phyloP scores from a whole-genome alignment of 73 alveolate genomes.

The Paramecium sonneborni region DNA sequence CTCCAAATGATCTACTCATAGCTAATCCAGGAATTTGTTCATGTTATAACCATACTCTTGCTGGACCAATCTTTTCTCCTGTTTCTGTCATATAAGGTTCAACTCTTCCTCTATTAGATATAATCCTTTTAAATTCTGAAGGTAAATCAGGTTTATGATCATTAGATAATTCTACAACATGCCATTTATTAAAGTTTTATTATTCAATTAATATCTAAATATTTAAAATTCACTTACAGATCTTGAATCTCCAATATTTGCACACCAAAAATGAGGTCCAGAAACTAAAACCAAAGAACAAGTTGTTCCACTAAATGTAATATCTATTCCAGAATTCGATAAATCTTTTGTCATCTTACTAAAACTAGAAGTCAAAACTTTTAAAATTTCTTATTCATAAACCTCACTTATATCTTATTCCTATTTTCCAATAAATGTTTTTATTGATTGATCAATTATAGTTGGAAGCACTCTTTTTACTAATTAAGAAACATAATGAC shows the following conservation, averaged over 20 bases:
- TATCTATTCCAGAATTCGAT: constrained; percentile 66
- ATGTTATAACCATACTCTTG: constrained; percentile 93
- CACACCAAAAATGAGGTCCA: constrained; percentile 68
- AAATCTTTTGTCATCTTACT: constrained; percentile 38
- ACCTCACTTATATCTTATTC: constrained; percentile 17
- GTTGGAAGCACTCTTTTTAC: constrained; percentile 67
- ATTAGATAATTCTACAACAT: constrained; percentile 66
- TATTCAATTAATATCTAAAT: constrained; percentile 45
- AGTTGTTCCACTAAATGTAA: constrained; percentile 73
- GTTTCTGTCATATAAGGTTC: constrained; percentile 74
- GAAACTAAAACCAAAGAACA: constrained; percentile 63
- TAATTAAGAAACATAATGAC: constrained; percentile 76
- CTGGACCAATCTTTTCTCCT: constrained; percentile 87
- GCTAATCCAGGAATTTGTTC: constrained; percentile 97
- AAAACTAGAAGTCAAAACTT: neutral
- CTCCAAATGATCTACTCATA: constrained; percentile 97
- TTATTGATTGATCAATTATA: neutral
- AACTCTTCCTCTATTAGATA: constrained; percentile 84
- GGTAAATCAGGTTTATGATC: constrained; percentile 94
- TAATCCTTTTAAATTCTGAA: constrained; percentile 84
- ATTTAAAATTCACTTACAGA: neutral
- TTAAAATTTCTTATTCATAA: neutral
- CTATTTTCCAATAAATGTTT: constrained; percentile 36
- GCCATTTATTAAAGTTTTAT: constrained; percentile 50
- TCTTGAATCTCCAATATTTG: constrained; percentile 78